A percentile compares a stretch with the other conserved stretches of the same genome.
Evolutionary conservation across 495 filamentous ascomycete genomes (phyloP).

Genomic region (Penicillium silybi): DNA sequence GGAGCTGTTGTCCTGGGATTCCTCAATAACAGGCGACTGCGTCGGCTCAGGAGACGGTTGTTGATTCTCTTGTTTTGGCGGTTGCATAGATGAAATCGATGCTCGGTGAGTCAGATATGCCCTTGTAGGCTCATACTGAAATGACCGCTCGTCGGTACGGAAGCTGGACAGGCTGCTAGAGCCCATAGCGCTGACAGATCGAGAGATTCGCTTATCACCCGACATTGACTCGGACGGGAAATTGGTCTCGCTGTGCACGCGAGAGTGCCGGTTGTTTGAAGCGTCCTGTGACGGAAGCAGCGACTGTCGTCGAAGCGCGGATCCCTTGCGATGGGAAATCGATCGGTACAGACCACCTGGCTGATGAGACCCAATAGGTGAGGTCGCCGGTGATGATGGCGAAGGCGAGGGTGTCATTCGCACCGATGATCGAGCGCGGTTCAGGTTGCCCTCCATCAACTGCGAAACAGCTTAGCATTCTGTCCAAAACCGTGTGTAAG

Average conservation of each 20-base stretch:
- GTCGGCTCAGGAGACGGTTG: slow-evolving; percentile 1
- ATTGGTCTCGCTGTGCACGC: slow-evolving; percentile 56
- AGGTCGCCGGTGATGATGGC: slow-evolving; percentile 28
- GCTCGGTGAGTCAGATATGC: slow-evolving; percentile 39
- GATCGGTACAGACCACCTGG: slow-evolving; percentile 38
- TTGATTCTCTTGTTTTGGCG: slow-evolving; percentile 6
- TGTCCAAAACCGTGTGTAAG: no score
- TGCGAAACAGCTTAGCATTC: no score
- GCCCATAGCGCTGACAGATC: slow-evolving; percentile 44
- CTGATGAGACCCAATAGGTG: slow-evolving; percentile 13
- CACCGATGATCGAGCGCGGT: slow-evolving; percentile 71
- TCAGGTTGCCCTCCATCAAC: slow-evolving; percentile 91
- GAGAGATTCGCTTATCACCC: slow-evolving; percentile 26
- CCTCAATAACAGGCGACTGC: slow-evolving; percentile 3
- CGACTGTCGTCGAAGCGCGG: slow-evolving; percentile 37
- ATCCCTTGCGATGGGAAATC: slow-evolving; percentile 39
- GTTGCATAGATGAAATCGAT: slow-evolving; percentile 30
- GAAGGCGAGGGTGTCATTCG: slow-evolving; percentile 56
- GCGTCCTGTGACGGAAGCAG: slow-evolving; percentile 33
- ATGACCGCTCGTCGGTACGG: slow-evolving; percentile 37
- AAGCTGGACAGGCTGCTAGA: slow-evolving; percentile 34
- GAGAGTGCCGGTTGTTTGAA: slow-evolving; percentile 46
- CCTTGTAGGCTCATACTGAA: slow-evolving; percentile 36
- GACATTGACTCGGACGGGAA: slow-evolving; percentile 41
- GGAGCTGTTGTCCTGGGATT: slow-evolving; percentile 13